phyloP scores from a whole-genome alignment of 768 basidiomycete genomes.

The Trametes cubensis region DNA sequence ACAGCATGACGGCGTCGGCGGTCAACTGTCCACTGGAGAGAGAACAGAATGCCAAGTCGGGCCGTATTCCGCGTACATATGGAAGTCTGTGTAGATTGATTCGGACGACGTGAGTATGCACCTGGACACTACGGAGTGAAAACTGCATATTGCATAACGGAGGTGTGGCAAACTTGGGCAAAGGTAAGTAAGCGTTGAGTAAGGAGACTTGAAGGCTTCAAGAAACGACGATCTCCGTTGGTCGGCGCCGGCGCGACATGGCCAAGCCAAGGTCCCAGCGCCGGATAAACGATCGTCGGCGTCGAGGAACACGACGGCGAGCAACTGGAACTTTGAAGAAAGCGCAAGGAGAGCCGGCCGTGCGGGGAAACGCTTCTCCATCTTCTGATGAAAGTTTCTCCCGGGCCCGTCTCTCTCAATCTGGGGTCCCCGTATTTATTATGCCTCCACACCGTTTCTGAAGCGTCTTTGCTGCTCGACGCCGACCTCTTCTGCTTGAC shows the following conservation, averaged over 20 bases:
- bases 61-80: not conserved
- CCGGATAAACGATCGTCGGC: not conserved
- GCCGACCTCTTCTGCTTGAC: not conserved
- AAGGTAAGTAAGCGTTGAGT: not conserved
- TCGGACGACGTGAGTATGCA: too few species aligned
- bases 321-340: not conserved
- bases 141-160: too few species aligned
- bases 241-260: too few species aligned
- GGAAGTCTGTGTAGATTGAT: too few species aligned
- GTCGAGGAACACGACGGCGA: not conserved
- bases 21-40: not conserved
- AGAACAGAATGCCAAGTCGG: not conserved
- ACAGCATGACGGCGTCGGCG: not conserved
- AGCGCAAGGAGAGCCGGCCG: not conserved
- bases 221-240: too few species aligned
- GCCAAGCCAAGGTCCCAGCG: not conserved
- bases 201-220: too few species aligned
- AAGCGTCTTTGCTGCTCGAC: not conserved
- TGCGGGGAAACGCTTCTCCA: conserved; percentile 10
- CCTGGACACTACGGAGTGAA: too few species aligned
- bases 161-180: not conserved
- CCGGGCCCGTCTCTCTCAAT: not conserved
- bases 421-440: conserved; percentile 6
- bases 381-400: conserved; percentile 8
- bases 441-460: not conserved